These are phyloP conservation scores for Telopea speciosissima DNA, from an alignment of 177 flowering plant species.

Conservation along the genomic window DNA sequence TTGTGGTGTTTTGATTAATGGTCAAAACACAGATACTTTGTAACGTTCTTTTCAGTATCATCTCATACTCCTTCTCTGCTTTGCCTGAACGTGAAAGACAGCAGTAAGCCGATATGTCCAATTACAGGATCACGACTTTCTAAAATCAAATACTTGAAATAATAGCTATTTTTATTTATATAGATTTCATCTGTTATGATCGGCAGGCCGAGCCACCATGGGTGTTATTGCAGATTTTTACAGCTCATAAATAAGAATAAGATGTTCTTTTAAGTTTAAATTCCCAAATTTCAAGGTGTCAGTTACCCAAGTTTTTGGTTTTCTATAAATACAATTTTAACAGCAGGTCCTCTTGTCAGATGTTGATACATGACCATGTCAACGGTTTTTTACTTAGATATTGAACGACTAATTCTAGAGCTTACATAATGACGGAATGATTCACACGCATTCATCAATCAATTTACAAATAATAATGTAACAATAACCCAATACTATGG, in stretches of 20 bases:
- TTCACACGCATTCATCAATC: neutral
- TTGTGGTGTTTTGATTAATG: constrained; percentile 83
- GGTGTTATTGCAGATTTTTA: neutral
- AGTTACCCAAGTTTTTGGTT: no score
- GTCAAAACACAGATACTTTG: constrained; percentile 73
- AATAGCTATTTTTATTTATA: no score
- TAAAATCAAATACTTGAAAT: neutral
- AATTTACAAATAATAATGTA: no score
- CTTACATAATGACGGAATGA: neutral
- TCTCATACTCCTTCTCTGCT: constrained; percentile 81
- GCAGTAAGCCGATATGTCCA: neutral
- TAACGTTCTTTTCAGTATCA: constrained; percentile 75
- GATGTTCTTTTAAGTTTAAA: no score
- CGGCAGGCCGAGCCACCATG: neutral
- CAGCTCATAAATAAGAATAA: neutral
- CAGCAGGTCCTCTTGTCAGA: neutral
- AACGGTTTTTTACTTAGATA: no score
- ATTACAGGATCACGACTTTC: neutral
- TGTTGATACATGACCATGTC: neutral
- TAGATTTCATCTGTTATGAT: neutral
- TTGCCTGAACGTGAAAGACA: constrained; percentile 43
- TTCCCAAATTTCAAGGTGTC: no score
- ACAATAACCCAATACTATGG: neutral
- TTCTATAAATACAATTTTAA: no score
- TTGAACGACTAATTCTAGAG: neutral